These are phyloP conservation scores for Colletotrichum spinosum DNA, from an alignment of 2,329 filamentous ascomycete species.

Conservation along the genomic window DNA sequence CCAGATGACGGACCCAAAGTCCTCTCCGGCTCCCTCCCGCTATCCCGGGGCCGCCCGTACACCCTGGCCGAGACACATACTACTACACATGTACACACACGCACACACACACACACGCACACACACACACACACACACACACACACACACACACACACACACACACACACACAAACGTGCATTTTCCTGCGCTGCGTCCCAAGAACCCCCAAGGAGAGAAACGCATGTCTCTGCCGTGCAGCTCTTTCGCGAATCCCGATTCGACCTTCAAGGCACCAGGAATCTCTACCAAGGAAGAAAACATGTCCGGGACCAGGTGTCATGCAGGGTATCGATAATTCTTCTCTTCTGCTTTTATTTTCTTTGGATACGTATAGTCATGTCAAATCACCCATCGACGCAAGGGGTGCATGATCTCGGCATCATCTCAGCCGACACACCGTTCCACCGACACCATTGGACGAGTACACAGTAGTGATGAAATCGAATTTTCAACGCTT, in stretches of 20 bases:
- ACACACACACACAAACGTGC: not conserved
- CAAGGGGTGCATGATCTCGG: constrained; percentile 35
- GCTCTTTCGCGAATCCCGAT: not conserved
- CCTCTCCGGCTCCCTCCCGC: not conserved
- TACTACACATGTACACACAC: not conserved
- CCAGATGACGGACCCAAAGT: too few species aligned
- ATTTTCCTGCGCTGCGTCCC: constrained; percentile 12
- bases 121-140: too few species aligned
- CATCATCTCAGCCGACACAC: constrained; percentile 33
- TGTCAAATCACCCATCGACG: constrained; percentile 16
- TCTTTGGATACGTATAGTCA: constrained; percentile 15
- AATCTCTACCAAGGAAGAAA: not conserved
- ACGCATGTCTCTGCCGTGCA: too few species aligned
- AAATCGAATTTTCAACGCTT: constrained; percentile 22
- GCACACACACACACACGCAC: too few species aligned
- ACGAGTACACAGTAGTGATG: not conserved
- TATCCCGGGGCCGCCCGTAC: not conserved
- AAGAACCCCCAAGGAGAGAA: not conserved
- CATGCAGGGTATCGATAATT: constrained; percentile 26
- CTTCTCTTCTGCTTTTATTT: constrained; percentile 1
- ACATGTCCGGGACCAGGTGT: constrained; percentile 12
- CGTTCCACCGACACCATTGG: not conserved
- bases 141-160: not conserved
- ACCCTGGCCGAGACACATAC: not conserved
- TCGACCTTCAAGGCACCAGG: not conserved